Evolutionary conservation across 768 basidiomycete species (phyloP), one percentile per base, ranked within the genome.

Genomic region (Chlorophyllum brunneum): DNA sequence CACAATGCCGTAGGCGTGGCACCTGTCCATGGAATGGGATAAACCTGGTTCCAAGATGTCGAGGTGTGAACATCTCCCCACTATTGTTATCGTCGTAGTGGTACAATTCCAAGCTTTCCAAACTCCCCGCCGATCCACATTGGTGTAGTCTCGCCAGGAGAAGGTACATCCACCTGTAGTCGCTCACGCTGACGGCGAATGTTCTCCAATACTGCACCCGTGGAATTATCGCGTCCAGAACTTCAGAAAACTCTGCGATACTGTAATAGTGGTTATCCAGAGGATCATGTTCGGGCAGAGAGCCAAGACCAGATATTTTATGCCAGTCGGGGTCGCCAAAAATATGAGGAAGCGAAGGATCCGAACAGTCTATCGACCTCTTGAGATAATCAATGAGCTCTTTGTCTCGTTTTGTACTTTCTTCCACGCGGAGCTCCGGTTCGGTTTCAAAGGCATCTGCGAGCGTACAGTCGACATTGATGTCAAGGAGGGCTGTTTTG

Each of bases 51-150:
- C 63, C 66, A 40, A 79, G 69, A 16, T 71, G 66, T 15, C 66
- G 63, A 3, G 75, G 74, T 3, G 56, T 54, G 66, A 83, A 80
- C 4, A 50, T 51, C 2, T 69, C 70, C 7, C 52, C 54, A 2
- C 67, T 69, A 31, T 66, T 65, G 31, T 69, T 66, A 3, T 78
- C 75, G 23, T 82, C 80, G 62, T 79, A 72, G 61, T 82, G 76
- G 56, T 77, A 78, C n/a, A 88, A 65, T 45, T 75, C 68, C 16
- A 88, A 67, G 2, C 62, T 65, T 54, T 81, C 76, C 24, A 88
- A 79, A 26, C 75, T 59, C 5, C 82, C 75, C 13, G 86, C 85
- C 2, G 68, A 59, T 1, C 76, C 64, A 42, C 74, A 68, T 36
- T 64, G 56, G 8, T 78, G 70, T 33, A 83, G 65, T 0, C 71